phyloP scores from a whole-genome alignment of 2,329 filamentous ascomycete genomes.

The Xylaria hypoxylon region DNA sequence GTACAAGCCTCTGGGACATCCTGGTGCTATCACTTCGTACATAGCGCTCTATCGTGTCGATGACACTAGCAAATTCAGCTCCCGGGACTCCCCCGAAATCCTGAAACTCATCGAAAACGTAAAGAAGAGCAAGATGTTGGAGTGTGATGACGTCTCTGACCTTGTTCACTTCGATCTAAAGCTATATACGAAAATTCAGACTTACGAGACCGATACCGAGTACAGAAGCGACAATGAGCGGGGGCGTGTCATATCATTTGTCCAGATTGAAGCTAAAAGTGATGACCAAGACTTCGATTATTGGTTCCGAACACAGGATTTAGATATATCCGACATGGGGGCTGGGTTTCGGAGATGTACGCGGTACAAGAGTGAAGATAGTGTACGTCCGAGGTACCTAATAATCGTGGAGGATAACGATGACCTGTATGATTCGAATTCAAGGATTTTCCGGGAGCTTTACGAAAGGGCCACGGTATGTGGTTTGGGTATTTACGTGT shows the following conservation, averaged over 20 bases:
- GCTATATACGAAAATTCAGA: slow-evolving; percentile 26
- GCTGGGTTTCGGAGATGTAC: slow-evolving; percentile 22
- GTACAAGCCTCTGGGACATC: slow-evolving; percentile 24
- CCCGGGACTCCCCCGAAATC: neutral
- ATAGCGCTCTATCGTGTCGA: slow-evolving; percentile 30
- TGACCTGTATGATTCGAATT: no score
- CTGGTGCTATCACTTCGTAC: slow-evolving; percentile 11
- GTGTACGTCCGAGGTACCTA: slow-evolving; percentile 21
- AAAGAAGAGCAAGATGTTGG: slow-evolving; percentile 18
- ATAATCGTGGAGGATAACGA: slow-evolving; percentile 21
- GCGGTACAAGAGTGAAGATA: slow-evolving; percentile 17
- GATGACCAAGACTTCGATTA: slow-evolving; percentile 17
- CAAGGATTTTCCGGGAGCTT: no score
- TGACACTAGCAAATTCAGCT: slow-evolving; percentile 5
- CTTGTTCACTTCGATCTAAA: slow-evolving; percentile 25
- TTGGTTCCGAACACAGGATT: slow-evolving; percentile 25
- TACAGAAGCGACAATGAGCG: neutral
- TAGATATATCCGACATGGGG: slow-evolving; percentile 12
- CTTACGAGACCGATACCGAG: slow-evolving; percentile 9
- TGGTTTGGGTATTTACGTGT: slow-evolving; percentile 11
- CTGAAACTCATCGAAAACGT: slow-evolving; percentile 1
- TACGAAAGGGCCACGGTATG: slow-evolving; percentile 3
- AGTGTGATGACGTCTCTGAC: slow-evolving; percentile 15
- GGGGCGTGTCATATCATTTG: slow-evolving; percentile 2
- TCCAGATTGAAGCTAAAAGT: slow-evolving; percentile 21